A percentile compares a stretch with the other conserved stretches of the same genome.
phyloP scores from a whole-genome alignment of 805 yeast genomes.

The Myxozyma nipponensis region DNA sequence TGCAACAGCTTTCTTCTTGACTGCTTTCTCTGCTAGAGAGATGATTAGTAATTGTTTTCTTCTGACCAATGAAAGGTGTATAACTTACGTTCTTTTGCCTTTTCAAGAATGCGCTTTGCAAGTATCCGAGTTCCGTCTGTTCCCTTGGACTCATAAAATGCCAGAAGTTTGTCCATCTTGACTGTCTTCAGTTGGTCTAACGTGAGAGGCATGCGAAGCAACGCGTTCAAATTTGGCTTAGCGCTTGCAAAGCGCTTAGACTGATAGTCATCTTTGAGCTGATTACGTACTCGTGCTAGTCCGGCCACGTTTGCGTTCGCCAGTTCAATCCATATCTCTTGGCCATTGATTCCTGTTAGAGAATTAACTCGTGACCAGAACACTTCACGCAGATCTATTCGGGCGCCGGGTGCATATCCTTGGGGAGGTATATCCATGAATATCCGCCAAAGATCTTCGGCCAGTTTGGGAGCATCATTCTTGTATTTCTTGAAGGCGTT shows the following conservation, averaged over 20 bases:
- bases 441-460: constrained; percentile 21
- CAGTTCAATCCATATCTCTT: constrained; percentile 22
- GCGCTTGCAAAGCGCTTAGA: constrained; percentile 21
- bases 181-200: constrained; percentile 18
- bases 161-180: constrained; percentile 28
- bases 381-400: constrained; percentile 26
- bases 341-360: constrained; percentile 7
- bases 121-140: constrained; percentile 12
- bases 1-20: not conserved
- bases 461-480: constrained; percentile 15
- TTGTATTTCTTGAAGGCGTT: constrained; percentile 13
- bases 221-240: constrained; percentile 11
- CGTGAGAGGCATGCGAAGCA: constrained; percentile 18
- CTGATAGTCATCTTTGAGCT: constrained; percentile 28
- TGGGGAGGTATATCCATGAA: constrained; percentile 27
- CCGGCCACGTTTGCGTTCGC: constrained; percentile 14
- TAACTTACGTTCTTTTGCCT: constrained; percentile 7
- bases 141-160: constrained; percentile 18
- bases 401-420: constrained; percentile 15
- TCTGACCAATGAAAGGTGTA: not conserved
- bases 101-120: constrained; percentile 15
- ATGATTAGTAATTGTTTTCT: not conserved
- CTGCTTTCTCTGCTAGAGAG: not conserved
- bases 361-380: constrained; percentile 13
- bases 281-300: constrained; percentile 29